Evolutionary conservation across 1,284 basidiomycete species (phyloP).

Genomic region (Gomphus sp.): DNA sequence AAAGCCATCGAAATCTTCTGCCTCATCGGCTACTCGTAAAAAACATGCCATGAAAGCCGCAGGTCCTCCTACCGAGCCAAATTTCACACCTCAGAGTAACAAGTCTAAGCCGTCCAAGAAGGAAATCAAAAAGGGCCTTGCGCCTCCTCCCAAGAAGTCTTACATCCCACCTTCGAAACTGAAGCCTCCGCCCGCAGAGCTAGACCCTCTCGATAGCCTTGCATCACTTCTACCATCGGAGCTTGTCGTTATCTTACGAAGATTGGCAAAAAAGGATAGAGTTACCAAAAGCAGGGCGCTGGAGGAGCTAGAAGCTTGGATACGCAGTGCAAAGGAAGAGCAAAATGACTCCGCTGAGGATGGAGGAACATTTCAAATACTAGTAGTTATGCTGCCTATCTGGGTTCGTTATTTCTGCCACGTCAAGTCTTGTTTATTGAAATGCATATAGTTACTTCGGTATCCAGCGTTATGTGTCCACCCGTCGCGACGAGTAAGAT

Average conservation of each 20-base stretch:
- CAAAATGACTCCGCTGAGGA: constrained; percentile 27
- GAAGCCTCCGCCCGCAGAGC: constrained; percentile 65
- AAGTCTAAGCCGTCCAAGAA: constrained; percentile 28
- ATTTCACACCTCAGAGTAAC: constrained; percentile 22
- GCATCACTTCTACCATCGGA: constrained; percentile 78
- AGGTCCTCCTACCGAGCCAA: constrained; percentile 17
- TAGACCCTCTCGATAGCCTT: constrained; percentile 86
- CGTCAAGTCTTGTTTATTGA: constrained; percentile 2
- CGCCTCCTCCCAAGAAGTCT: constrained; percentile 53
- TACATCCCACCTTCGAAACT: constrained; percentile 78
- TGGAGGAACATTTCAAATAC: constrained; percentile 24
- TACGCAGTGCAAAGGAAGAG: constrained; percentile 34
- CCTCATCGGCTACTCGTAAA: constrained; percentile 74
- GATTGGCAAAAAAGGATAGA: constrained; percentile 86
- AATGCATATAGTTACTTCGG: constrained; percentile 66
- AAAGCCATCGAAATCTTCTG: constrained; percentile 62
- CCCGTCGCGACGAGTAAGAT: constrained; percentile 69
- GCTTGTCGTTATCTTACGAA: constrained; percentile 74
- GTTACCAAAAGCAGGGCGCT: constrained; percentile 82
- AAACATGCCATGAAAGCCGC: constrained; percentile 68
- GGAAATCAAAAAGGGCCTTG: constrained; percentile 46
- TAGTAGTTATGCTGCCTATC: constrained; percentile 69
- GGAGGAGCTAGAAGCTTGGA: constrained; percentile 78
- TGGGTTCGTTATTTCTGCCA: constrained; percentile 58
- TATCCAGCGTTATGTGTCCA: constrained; percentile 75